phyloP scores from a whole-genome alignment of 2,329 filamentous ascomycete genomes.

The Pseudogymnoascus sp. region DNA sequence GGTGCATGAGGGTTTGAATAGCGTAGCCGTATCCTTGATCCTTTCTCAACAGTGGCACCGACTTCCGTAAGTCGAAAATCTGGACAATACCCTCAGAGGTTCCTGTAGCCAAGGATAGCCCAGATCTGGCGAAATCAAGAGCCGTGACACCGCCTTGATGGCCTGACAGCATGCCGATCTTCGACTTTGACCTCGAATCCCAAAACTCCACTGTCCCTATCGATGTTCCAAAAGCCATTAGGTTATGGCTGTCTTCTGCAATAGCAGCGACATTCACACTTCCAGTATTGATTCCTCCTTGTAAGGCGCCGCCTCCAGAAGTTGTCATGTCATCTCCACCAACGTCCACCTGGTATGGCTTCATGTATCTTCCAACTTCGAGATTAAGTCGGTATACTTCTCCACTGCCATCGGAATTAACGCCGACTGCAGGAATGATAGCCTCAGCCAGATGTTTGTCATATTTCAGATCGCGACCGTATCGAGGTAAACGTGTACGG shows the following conservation, averaged over 20 bases:
- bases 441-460: slow-evolving; percentile 77
- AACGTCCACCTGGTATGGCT: slow-evolving; percentile 84
- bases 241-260: slow-evolving; percentile 81
- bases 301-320: slow-evolving; percentile 64
- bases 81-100: slow-evolving; percentile 84
- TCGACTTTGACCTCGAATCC: slow-evolving; percentile 78
- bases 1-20: slow-evolving; percentile 73
- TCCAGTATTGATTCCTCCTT: slow-evolving; percentile 79
- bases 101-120: slow-evolving; percentile 77
- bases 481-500: slow-evolving; percentile 80
- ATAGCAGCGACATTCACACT: slow-evolving; percentile 82
- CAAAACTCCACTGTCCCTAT: slow-evolving; percentile 96
- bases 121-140: slow-evolving; percentile 76
- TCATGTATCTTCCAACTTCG: slow-evolving; percentile 89
- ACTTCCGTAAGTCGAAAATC: slow-evolving; percentile 85
- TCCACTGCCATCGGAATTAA: slow-evolving; percentile 77
- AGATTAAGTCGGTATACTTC: slow-evolving; percentile 92
- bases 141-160: slow-evolving; percentile 74
- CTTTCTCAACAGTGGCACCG: slow-evolving; percentile 77
- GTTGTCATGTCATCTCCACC: slow-evolving; percentile 69
- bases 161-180: slow-evolving; percentile 68
- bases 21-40: slow-evolving; percentile 94
- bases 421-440: slow-evolving; percentile 77
- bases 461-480: slow-evolving; percentile 84
- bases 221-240: slow-evolving; percentile 89